Evolutionary conservation across 345 rosid species (phyloP).

Genomic region (Salix dunnii): DNA sequence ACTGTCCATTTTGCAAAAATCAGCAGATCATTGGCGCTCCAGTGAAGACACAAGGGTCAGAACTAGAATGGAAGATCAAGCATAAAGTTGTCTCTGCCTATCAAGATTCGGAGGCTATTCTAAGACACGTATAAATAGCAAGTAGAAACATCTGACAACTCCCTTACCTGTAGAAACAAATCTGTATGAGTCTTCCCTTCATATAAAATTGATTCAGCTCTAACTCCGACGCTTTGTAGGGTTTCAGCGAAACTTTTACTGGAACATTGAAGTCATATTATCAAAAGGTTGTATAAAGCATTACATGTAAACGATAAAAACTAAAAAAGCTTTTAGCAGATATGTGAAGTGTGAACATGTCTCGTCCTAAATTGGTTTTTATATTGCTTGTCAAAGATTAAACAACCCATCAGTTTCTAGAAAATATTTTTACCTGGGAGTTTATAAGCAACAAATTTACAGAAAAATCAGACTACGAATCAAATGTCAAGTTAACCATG

Average conservation of each 20-base stretch:
- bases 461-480: no score
- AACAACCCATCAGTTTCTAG: no score
- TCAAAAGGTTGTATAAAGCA: conserved; percentile 3
- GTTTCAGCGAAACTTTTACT: conserved; percentile 75
- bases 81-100: no score
- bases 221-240: conserved; percentile 65
- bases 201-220: conserved; percentile 66
- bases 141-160: neutral
- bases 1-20: no score
- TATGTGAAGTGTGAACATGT: neutral
- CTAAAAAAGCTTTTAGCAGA: neutral
- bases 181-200: conserved; percentile 96
- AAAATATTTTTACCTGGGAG: no score
- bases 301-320: neutral
- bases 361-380: no score
- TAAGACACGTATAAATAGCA: no score
- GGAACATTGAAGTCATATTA: conserved; percentile 21
- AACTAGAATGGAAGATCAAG: neutral
- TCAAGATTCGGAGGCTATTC: no score
- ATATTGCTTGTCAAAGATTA: no score
- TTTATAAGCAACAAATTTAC: no score
- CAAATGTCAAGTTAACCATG: no score
- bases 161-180: conserved; percentile 85
- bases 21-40: no score
- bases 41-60: neutral